These are phyloP conservation scores for Puccinellia tenuiflora DNA, from an alignment of 176 grass and related monocot genomes.

Conservation along the genomic window DNA sequence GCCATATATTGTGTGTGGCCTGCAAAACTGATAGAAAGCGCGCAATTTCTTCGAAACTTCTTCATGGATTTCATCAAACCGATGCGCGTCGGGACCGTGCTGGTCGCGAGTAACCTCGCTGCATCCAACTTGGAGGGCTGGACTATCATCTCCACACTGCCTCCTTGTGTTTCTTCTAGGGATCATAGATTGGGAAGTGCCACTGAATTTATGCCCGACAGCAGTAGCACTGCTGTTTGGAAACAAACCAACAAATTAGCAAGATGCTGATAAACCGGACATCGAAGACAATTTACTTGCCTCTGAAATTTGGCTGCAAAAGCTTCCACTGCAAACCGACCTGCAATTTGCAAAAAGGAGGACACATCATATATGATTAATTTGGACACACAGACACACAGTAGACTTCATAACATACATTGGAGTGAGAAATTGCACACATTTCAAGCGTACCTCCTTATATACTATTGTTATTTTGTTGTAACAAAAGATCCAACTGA, in stretches of 20 bases:
- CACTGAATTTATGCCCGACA: background rate
- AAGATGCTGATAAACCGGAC: background rate
- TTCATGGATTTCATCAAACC: background rate
- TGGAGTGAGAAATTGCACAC: background rate
- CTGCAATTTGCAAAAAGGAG: conserved; percentile 9
- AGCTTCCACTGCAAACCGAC: background rate
- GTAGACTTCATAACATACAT: background rate
- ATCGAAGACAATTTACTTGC: background rate
- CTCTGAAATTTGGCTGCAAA: background rate
- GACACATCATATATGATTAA: background rate
- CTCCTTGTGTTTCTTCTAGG: background rate
- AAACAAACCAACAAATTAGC: background rate
- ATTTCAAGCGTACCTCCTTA: background rate
- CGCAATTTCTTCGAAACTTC: conserved; percentile 12
- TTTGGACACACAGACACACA: background rate
- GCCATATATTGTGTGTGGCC: conserved; percentile 77
- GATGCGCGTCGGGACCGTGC: background rate
- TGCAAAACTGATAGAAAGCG: conserved; percentile 62
- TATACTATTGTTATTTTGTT: background rate
- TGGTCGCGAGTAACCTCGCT: background rate
- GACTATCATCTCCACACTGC: conserved; percentile 5
- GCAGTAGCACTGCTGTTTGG: background rate
- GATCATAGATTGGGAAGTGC: background rate
- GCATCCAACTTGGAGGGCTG: conserved; percentile 1
- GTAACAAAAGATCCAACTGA: background rate